These are phyloP conservation scores for Cryptosporidium parvum DNA, from an alignment of 169 alveolate genomes.

Conservation along the genomic window DNA sequence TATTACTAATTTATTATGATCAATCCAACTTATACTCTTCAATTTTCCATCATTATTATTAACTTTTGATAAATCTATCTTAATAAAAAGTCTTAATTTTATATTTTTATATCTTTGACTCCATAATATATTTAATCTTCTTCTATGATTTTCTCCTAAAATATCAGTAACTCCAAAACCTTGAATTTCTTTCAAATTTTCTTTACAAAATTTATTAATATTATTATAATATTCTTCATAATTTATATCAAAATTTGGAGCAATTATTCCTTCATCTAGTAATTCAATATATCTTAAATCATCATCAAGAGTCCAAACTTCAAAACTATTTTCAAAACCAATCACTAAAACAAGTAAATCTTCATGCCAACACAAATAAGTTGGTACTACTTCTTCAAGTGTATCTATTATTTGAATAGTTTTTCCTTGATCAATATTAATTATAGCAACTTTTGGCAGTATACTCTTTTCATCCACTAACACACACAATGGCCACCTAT, in stretches of 20 bases:
- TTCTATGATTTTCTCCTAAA: slow-evolving; percentile 44
- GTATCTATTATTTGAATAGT: slow-evolving; percentile 1
- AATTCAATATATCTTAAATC: slow-evolving; percentile 25
- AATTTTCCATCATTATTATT: neutral
- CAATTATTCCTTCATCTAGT: slow-evolving; percentile 51
- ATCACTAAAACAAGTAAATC: slow-evolving; percentile 19
- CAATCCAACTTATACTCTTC: slow-evolving; percentile 18
- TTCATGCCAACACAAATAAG: slow-evolving; percentile 50
- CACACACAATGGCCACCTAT: slow-evolving; percentile 66
- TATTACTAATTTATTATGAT: slow-evolving; percentile 15
- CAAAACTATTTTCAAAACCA: slow-evolving; percentile 43
- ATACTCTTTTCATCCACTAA: neutral
- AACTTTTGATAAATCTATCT: neutral
- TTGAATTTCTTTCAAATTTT: neutral
- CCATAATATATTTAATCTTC: slow-evolving; percentile 44
- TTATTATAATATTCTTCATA: slow-evolving; percentile 7
- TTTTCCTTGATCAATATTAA: slow-evolving; percentile 28
- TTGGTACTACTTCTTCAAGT: neutral
- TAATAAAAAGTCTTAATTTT: neutral
- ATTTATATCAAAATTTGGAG: slow-evolving; percentile 45
- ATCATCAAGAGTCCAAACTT: slow-evolving; percentile 33
- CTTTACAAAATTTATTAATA: neutral
- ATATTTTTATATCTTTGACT: slow-evolving; percentile 12
- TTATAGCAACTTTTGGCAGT: neutral
- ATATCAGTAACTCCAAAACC: slow-evolving; percentile 17